Conservation (phyloP, 495 filamentous ascomycete genomes). For the Cairneyella variabilis region DNA sequence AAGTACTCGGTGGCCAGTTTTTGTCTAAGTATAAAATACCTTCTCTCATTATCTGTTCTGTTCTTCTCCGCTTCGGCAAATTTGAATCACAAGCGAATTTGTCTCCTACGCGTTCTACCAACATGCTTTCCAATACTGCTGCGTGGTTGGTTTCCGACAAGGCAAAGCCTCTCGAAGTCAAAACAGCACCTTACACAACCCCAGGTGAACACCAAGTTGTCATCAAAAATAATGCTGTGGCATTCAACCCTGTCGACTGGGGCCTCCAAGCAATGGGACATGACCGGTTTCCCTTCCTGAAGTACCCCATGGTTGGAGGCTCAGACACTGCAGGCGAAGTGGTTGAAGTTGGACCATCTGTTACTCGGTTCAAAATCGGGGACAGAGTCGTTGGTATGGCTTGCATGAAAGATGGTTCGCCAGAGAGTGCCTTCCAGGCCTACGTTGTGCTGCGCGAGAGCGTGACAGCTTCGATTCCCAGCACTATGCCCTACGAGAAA, state of each 20-base stretch:
- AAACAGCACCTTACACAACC: constrained; percentile 15
- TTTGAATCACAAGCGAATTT: too few relatives aligned
- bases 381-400: constrained; percentile 37
- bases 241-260: constrained; percentile 6
- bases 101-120: too few relatives aligned
- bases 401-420: neutral
- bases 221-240: constrained; percentile 1
- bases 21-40: too few relatives aligned
- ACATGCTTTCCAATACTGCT: too few relatives aligned
- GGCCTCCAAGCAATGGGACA: constrained; percentile 9
- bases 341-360: constrained; percentile 39
- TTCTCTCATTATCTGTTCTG: too few relatives aligned
- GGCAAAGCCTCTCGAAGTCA: too few relatives aligned
- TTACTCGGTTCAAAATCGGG: constrained; percentile 39
- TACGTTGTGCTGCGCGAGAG: neutral
- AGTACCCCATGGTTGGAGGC: constrained; percentile 48
- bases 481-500: neutral
- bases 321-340: constrained; percentile 52
- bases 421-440: neutral
- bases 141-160: too few relatives aligned
- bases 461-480: neutral
- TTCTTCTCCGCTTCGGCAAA: too few relatives aligned
- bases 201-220: neutral
- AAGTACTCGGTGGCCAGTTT: too few relatives aligned
- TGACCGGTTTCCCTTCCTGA: constrained; percentile 19